phyloP scores from a whole-genome alignment of 2,329 filamentous ascomycete species.

The Calonectria naviculata region DNA sequence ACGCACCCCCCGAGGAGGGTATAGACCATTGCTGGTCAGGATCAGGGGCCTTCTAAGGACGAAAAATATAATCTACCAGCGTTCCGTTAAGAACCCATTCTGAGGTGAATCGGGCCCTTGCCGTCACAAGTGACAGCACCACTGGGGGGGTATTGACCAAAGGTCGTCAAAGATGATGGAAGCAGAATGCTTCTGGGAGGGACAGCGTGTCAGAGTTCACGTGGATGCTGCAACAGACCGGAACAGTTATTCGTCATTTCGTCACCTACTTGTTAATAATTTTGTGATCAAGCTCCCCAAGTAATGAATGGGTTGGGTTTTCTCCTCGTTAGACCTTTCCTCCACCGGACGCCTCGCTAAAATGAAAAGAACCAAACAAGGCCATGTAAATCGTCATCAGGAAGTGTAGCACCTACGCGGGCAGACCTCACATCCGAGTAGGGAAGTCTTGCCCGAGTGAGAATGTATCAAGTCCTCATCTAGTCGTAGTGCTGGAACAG shows the following conservation, averaged over 20 bases:
- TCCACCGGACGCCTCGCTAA: constrained; percentile 51
- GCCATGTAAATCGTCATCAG: constrained; percentile 32
- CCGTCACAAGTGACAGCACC: constrained; percentile 80
- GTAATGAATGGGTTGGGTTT: constrained; percentile 28
- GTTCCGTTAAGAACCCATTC: constrained; percentile 84
- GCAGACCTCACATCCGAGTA: constrained; percentile 6
- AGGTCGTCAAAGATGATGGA: neutral
- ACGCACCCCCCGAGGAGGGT: constrained; percentile 41
- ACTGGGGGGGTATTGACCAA: constrained; percentile 59
- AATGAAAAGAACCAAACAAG: constrained; percentile 33
- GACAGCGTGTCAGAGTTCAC: neutral
- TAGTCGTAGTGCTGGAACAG: constrained; percentile 77
- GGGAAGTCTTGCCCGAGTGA: neutral
- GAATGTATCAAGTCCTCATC: constrained; percentile 28
- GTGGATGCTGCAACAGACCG: constrained; percentile 9
- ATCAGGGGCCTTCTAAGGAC: constrained; percentile 53
- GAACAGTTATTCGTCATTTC: constrained; percentile 35
- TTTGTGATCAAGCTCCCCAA: constrained; percentile 25
- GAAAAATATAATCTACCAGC: constrained; percentile 72
- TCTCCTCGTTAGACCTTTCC: constrained; percentile 28
- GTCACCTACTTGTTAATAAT: constrained; percentile 36
- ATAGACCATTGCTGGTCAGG: constrained; percentile 36
- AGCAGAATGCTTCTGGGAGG: neutral
- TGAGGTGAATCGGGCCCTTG: constrained; percentile 76
- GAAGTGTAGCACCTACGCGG: constrained; percentile 17